Evolutionary conservation across 257 asterid genomes (phyloP).

Genomic region (Nicotiana sylvestris): DNA sequence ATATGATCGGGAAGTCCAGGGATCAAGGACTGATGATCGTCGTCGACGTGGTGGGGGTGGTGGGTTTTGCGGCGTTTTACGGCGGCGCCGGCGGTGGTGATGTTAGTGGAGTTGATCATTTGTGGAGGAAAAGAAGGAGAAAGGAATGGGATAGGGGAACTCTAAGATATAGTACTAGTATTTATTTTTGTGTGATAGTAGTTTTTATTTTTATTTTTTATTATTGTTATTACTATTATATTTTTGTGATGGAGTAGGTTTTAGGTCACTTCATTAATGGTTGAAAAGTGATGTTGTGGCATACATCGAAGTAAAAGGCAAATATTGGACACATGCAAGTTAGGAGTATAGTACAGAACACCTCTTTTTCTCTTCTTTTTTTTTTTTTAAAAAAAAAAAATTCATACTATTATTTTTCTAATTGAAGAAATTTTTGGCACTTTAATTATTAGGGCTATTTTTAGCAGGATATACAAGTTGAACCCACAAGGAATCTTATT

Average conservation of each 20-base stretch:
- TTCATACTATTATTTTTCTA: neutral
- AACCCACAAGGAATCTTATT: neutral
- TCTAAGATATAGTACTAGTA: neutral
- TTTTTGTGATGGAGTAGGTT: no score
- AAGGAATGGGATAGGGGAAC: neutral
- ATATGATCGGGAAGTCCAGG: constrained; percentile 74
- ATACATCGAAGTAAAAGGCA: constrained; percentile 38
- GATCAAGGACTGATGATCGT: constrained; percentile 32
- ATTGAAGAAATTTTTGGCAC: neutral
- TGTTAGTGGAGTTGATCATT: constrained; percentile 43
- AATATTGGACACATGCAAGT: constrained; percentile 42
- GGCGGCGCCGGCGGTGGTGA: constrained; percentile 16
- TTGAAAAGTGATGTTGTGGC: neutral
- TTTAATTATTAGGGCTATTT: neutral
- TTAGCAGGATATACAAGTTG: neutral
- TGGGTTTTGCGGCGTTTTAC: constrained; percentile 22
- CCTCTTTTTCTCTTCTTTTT: neutral
- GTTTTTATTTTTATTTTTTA: no score
- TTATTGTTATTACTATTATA: no score
- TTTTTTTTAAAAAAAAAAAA: neutral
- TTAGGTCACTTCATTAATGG: neutral
- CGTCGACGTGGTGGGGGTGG: constrained; percentile 19
- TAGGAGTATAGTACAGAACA: constrained; percentile 9
- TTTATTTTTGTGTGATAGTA: neutral
- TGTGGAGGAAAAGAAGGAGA: neutral